A percentile compares a stretch with the other conserved stretches of the same genome.
Evolutionary conservation across 2,329 filamentous ascomycete genomes (phyloP).

Genomic region (Fusarium nodosum): DNA sequence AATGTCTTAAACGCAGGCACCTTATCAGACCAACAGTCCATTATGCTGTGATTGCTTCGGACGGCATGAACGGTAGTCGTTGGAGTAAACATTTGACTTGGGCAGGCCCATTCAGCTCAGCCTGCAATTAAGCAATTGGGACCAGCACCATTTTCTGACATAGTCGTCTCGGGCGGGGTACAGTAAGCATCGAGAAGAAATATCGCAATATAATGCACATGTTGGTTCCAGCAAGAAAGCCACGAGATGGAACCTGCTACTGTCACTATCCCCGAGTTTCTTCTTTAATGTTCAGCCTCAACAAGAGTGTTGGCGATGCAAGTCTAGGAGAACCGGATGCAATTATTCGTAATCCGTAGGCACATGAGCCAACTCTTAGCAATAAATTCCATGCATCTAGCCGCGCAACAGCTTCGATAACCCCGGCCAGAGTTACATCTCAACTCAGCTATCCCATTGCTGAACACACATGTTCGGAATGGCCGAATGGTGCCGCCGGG

Average conservation of each 20-base stretch:
- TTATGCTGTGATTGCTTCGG: background rate
- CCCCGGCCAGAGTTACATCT: constrained; percentile 6
- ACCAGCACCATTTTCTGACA: background rate
- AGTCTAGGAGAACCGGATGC: background rate
- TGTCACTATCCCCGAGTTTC: background rate
- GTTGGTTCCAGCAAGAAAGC: background rate
- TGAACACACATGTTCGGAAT: constrained; percentile 1
- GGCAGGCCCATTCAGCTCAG: background rate
- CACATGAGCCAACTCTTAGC: background rate
- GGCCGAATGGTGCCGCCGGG: constrained; percentile 1
- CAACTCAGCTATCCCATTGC: background rate
- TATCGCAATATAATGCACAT: background rate
- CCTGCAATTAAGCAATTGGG: background rate
- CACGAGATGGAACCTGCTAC: background rate
- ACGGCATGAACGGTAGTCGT: background rate
- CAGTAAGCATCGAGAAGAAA: background rate
- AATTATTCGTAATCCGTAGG: background rate
- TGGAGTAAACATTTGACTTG: background rate
- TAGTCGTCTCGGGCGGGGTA: background rate
- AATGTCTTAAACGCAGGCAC: background rate
- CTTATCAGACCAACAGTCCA: background rate
- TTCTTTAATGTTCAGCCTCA: background rate
- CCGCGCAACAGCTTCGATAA: background rate
- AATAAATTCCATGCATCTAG: constrained; percentile 2
- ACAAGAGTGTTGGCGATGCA: background rate